Percentiles rank a stretch among this genome's conserved stretches.
Conservation (phyloP, 2,329 filamentous ascomycete species). For the Apiospora arundinis region DNA sequence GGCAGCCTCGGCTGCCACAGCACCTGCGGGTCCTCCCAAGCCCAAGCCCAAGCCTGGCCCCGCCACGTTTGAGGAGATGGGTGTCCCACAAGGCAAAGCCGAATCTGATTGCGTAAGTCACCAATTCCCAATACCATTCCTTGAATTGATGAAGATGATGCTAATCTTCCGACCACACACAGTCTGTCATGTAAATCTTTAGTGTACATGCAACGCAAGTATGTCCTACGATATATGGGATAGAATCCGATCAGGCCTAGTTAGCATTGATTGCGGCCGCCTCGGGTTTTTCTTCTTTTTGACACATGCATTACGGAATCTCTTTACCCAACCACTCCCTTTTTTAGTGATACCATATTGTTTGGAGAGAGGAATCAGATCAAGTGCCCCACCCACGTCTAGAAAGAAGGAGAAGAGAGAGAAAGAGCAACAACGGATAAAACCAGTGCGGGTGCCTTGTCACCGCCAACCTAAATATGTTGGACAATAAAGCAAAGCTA, state of each 20-base stretch:
- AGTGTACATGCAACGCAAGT: not conserved
- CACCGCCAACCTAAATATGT: not conserved
- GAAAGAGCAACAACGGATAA: not conserved
- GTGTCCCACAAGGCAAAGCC: slow-evolving; percentile 81
- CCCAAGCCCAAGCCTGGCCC: slow-evolving; percentile 66
- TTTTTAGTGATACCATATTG: slow-evolving; percentile 11
- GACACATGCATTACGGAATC: not conserved
- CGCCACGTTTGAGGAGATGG: slow-evolving; percentile 98
- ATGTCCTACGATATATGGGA: not conserved
- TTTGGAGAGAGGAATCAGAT: not conserved
- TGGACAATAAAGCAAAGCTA: not conserved
- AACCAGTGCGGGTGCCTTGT: not conserved
- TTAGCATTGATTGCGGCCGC: not conserved
- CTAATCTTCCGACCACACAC: not conserved
- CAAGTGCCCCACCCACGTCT: not conserved
- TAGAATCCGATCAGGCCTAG: not conserved
- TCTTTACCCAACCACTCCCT: not conserved
- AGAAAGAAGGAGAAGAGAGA: not conserved
- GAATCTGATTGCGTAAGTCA: slow-evolving; percentile 88
- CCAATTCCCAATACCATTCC: not conserved
- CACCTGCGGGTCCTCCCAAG: slow-evolving; percentile 43
- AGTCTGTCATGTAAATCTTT: not conserved
- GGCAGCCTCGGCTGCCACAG: slow-evolving; percentile 38
- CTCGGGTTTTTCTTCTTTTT: not conserved
- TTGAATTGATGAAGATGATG: not conserved